Conservation (phyloP, 768 basidiomycete species). For the Sarcomyxa edulis region DNA sequence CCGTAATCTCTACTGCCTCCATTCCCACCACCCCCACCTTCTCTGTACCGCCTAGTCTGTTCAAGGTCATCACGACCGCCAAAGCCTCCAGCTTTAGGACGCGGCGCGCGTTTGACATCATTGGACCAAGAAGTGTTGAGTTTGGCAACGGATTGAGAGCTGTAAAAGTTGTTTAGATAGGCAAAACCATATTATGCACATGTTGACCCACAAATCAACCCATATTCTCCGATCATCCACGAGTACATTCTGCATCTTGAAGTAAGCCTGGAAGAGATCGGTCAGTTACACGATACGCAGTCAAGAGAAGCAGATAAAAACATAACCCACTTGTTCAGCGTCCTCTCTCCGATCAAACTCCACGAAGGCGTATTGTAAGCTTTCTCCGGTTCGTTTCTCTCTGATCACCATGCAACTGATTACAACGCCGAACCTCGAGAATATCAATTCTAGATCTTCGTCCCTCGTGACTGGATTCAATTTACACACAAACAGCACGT, state of each 20-base stretch:
- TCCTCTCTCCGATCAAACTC: slow-evolving; percentile 94
- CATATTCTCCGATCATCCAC: slow-evolving; percentile 97
- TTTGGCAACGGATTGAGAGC: slow-evolving; percentile 93
- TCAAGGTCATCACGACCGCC: slow-evolving; percentile 76
- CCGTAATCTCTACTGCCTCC: slow-evolving; percentile 45
- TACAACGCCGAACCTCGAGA: slow-evolving; percentile 91
- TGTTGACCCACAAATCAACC: slow-evolving; percentile 90
- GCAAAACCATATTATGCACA: too few species aligned
- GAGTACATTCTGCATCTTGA: slow-evolving; percentile 99
- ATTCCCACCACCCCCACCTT: slow-evolving; percentile 27
- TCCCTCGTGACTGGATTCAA: slow-evolving; percentile 93
- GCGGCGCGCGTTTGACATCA: slow-evolving; percentile 42
- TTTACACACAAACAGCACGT: slow-evolving; percentile 98
- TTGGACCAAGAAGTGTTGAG: slow-evolving; percentile 83
- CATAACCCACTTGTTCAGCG: slow-evolving; percentile 78
- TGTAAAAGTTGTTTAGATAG: slow-evolving; percentile 30
- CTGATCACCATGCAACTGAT: slow-evolving; percentile 98
- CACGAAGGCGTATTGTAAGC: slow-evolving; percentile 96
- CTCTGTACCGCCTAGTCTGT: slow-evolving; percentile 63
- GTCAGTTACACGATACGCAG: slow-evolving; percentile 9
- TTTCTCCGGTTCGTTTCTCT: slow-evolving; percentile 94
- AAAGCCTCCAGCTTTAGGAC: slow-evolving; percentile 39
- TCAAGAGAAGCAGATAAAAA: too few species aligned
- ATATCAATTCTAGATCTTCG: slow-evolving; percentile 96
- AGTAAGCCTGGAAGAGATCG: slow-evolving; percentile 90